Evolutionary conservation across 257 asterid species (phyloP), one percentile per base, ranked within the genome.

Genomic region (Solanum bulbocastanum): DNA sequence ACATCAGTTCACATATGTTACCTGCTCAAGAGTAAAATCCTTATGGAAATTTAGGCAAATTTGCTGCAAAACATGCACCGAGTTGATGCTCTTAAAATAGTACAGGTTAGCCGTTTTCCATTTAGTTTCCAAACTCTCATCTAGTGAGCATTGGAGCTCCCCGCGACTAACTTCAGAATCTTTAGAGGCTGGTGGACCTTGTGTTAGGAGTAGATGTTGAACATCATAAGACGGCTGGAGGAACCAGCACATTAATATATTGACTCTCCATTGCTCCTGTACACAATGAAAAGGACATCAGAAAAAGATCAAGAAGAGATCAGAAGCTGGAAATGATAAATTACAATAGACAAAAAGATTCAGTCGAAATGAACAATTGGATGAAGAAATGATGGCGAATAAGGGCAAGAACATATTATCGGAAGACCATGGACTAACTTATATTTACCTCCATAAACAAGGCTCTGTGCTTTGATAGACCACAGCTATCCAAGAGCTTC

Each of bases 31-130:
- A 91, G 93, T 92, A 75, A 96, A 93, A 92, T 96, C 98, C 91
- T 95, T 97, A 68, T 95, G 96, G 89, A 95, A 95, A 87, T 91
- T 92, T 73, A 83, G 91, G 90, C 95, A 92, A 85, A 93, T 91
- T 89, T 93, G 90, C 93, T 93, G 94, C 93, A 97, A 90, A 76
- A 46, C 87, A 90, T 93, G 90, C 89, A 90, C 85, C 10, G 99
- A 92, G 65, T 94, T 92, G 85, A 97, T 91, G 94, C 98, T 92
- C 94, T 92, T 97, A 94, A 95, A 97, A 91, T 97, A 97, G 93
- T 88, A 94, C 85, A 88, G 89, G 76, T 96, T 96, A 68, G 98
- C 98, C 30, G 86, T 74, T 87, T 86, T 92, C 99, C 99, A 97
- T 71, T 88, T 87, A 73, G 46, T 84, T 74, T 92, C 94, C 69